phyloP scores from a whole-genome alignment of 2,329 filamentous ascomycete genomes.

The Fusarium sp. region DNA sequence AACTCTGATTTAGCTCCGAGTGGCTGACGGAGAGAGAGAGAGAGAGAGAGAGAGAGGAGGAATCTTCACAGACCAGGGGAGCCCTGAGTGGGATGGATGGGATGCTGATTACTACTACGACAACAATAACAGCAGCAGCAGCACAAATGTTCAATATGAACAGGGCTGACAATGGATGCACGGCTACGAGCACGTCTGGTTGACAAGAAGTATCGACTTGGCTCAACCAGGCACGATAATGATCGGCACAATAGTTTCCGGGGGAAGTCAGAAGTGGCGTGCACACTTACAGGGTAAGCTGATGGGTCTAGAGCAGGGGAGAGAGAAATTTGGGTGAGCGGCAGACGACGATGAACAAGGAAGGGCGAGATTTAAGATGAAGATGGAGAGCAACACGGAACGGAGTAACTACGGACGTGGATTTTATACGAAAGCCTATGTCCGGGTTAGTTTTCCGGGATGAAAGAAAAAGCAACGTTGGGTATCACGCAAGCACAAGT shows the following conservation, averaged over 20 bases:
- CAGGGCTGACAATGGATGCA: constrained; percentile 44
- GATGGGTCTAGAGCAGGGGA: constrained; percentile 28
- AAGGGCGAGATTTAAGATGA: constrained; percentile 31
- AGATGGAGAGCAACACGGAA: constrained; percentile 26
- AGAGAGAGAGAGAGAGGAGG: constrained; percentile 8
- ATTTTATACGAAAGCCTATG: constrained; percentile 14
- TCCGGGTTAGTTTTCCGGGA: constrained; percentile 14
- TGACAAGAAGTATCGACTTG: constrained; percentile 36
- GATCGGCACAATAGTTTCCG: constrained; percentile 42
- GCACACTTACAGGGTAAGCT: constrained; percentile 28
- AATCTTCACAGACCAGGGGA: constrained; percentile 23
- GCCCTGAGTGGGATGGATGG: constrained; percentile 26
- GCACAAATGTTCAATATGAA: constrained; percentile 27
- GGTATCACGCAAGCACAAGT: constrained; percentile 1
- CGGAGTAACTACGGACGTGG: constrained; percentile 19
- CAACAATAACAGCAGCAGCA: neutral
- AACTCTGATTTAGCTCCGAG: constrained; percentile 15
- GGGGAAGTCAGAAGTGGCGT: constrained; percentile 40
- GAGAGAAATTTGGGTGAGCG: constrained; percentile 11
- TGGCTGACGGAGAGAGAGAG: constrained; percentile 20
- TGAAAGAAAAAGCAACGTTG: constrained; percentile 22
- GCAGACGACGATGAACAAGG: constrained; percentile 24
- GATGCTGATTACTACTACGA: constrained; percentile 20
- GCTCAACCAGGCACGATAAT: constrained; percentile 41
- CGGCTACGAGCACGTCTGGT: constrained; percentile 39